Base-by-base conservation (phyloP, 2,329 filamentous ascomycete genomes). In the Cytospora chrysosperma region DNA sequence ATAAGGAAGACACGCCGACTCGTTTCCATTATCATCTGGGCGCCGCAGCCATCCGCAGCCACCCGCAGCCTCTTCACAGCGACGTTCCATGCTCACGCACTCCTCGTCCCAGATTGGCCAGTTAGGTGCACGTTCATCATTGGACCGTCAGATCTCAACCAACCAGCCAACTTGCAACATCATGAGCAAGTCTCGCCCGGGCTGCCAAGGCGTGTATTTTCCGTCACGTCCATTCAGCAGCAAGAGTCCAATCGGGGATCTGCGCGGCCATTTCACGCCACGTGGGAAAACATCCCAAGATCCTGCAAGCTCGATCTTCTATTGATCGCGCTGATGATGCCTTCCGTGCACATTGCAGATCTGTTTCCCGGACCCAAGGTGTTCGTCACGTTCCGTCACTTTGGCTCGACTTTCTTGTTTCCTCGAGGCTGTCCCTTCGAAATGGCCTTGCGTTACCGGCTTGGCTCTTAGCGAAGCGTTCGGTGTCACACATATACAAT, bases 111-210 rank as follows among this genome's bases (percentile, higher is more conserved):
- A 24, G 8, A 47, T 47, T 9, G 1, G 24, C 43, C 19, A 47
- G n/a, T 19, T 12, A 47, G n/a, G 19, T 47, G 43, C 43, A 47
- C n/a, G n/a, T 21, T 47, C 12, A 12, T 47, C 21, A 47, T 13
- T 47, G 43, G 43, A 47, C n/a, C n/a, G 9, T 47, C n/a, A 47
- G 43, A 47, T 47, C 43, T 47, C 13, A 12, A 47, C 43, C 10
- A 24, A 47, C 37, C n/a, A n/a, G n/a, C n/a, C n/a, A n/a, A n/a
- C n/a, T n/a, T 61, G 59, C 51, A 55, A 34, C 28, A 61, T 55
- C 28, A 61, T 28, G 59, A 37, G 54, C 51, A 43, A 37, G 32
- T 59, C 59, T 49, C 37, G 55, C 37, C 51, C 58, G 21, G 34
- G 34, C 26, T 51, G 58, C 58, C 58, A 60, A 34, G 57, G 40